phyloP scores from a whole-genome alignment of 2,329 filamentous ascomycete species.

The Fusarium brachygibbosum region DNA sequence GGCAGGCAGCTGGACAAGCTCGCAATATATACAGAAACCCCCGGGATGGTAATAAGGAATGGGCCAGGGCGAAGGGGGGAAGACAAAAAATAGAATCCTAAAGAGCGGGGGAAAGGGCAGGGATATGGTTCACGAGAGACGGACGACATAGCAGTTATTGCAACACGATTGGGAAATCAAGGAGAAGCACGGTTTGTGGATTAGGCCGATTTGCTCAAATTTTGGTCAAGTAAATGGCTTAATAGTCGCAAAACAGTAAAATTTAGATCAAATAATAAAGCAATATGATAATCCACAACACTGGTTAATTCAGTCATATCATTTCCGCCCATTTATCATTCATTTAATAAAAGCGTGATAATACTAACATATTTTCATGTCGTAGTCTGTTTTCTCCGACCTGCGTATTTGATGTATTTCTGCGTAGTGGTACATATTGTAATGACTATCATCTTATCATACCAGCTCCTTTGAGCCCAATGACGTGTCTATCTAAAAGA shows the following conservation, averaged over 20 bases:
- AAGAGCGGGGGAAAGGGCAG: not conserved
- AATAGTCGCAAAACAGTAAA: conserved; percentile 12
- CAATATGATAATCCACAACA: conserved; percentile 11
- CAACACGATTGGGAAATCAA: conserved; percentile 20
- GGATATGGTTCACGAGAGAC: conserved; percentile 33
- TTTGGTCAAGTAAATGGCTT: conserved; percentile 5
- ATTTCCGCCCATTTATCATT: not conserved
- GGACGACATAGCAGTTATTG: conserved; percentile 30
- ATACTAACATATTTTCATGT: not conserved
- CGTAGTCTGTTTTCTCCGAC: not conserved
- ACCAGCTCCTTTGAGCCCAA: not conserved
- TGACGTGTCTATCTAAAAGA: not conserved
- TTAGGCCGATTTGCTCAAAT: conserved; percentile 13
- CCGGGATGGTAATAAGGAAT: conserved; percentile 29
- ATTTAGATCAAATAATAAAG: conserved; percentile 36
- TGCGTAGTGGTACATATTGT: conserved; percentile 6
- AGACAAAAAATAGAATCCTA: conserved; percentile 15
- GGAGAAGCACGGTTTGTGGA: conserved; percentile 1
- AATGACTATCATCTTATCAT: conserved; percentile 11
- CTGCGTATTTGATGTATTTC: not conserved
- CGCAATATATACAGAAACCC: conserved; percentile 8
- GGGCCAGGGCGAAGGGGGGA: conserved; percentile 2
- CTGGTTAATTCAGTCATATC: not conserved
- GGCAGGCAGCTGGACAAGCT: conserved; percentile 9
- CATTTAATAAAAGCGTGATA: not conserved